These are phyloP conservation scores for Nigrospora oryzae DNA, from an alignment of 2,329 filamentous ascomycete genomes.

Conservation along the genomic window DNA sequence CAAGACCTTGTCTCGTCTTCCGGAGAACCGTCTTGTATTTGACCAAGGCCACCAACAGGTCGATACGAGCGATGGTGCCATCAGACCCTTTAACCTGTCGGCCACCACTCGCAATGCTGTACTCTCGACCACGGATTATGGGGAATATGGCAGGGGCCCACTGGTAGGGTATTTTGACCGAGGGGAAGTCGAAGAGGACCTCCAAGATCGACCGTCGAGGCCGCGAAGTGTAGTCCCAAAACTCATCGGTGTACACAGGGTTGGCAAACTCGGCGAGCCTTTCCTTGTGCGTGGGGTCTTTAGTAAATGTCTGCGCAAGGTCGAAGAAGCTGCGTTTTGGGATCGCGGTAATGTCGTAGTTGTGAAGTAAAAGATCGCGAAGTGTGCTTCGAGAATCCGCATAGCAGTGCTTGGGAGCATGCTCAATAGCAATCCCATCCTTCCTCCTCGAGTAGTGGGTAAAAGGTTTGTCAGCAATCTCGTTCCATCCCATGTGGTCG, in stretches of 20 bases:
- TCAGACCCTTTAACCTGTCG: conserved; percentile 17
- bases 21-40: conserved; percentile 86
- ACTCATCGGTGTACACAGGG: conserved; percentile 75
- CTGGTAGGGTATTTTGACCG: conserved; percentile 71
- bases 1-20: conserved; percentile 76
- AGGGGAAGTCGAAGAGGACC: conserved; percentile 82
- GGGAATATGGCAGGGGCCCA: conserved; percentile 69
- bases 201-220: conserved; percentile 87
- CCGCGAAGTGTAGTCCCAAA: conserved; percentile 91
- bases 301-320: conserved; percentile 66
- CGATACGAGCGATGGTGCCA: conserved; percentile 39
- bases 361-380: conserved; percentile 67
- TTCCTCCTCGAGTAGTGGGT: conserved; percentile 15
- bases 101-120: conserved; percentile 80
- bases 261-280: conserved; percentile 77
- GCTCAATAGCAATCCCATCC: conserved; percentile 7
- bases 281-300: conserved; percentile 65
- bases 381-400: conserved; percentile 47
- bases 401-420: conserved; percentile 18
- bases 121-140: conserved; percentile 77
- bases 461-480: conserved; percentile 63
- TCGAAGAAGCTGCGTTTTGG: conserved; percentile 82
- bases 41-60: conserved; percentile 79
- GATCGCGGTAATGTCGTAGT: conserved; percentile 83
- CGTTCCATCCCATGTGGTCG: conserved; percentile 67